Evolutionary conservation across 2,329 filamentous ascomycete species (phyloP).

Genomic region (Pseudogymnoascus sp.): DNA sequence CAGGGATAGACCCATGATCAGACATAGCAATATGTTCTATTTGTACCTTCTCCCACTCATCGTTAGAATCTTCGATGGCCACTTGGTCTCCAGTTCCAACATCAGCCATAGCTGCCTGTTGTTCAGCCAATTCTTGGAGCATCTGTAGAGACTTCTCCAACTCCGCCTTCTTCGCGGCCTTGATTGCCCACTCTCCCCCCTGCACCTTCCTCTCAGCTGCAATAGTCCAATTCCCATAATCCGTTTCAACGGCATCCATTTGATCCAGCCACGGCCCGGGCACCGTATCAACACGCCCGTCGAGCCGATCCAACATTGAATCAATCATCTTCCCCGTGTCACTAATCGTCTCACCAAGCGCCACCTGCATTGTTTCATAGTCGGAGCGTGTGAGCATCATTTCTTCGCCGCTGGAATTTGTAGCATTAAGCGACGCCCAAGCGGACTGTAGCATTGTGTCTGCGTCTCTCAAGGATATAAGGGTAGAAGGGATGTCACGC

Average conservation of each 20-base stretch:
- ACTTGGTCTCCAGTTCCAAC: neutral
- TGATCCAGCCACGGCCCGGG: conserved; percentile 82
- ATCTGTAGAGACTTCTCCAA: conserved; percentile 25
- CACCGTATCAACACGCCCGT: conserved; percentile 74
- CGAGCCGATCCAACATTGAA: conserved; percentile 75
- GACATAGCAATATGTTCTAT: neutral
- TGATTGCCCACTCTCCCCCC: conserved; percentile 48
- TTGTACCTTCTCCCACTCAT: conserved; percentile 13
- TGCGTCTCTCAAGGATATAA: conserved; percentile 57
- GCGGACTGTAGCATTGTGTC: conserved; percentile 56
- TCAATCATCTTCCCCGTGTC: conserved; percentile 68
- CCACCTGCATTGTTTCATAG: conserved; percentile 47
- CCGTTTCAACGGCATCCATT: conserved; percentile 69
- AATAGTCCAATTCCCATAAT: conserved; percentile 73
- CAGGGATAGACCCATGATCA: neutral
- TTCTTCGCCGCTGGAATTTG: conserved; percentile 5
- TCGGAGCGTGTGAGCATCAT: conserved; percentile 14
- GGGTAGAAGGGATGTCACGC: conserved; percentile 59
- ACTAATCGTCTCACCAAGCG: conserved; percentile 61
- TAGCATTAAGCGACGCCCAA: conserved; percentile 40
- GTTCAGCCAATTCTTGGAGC: conserved; percentile 14
- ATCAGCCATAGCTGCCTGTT: conserved; percentile 13
- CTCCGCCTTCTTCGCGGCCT: conserved; percentile 18
- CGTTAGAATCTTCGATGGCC: conserved; percentile 7
- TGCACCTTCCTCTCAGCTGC: conserved; percentile 67